A percentile compares a stretch with the other conserved stretches of the same genome.
phyloP scores from a whole-genome alignment of 2,329 filamentous ascomycete genomes.

The Claviceps sp. region DNA sequence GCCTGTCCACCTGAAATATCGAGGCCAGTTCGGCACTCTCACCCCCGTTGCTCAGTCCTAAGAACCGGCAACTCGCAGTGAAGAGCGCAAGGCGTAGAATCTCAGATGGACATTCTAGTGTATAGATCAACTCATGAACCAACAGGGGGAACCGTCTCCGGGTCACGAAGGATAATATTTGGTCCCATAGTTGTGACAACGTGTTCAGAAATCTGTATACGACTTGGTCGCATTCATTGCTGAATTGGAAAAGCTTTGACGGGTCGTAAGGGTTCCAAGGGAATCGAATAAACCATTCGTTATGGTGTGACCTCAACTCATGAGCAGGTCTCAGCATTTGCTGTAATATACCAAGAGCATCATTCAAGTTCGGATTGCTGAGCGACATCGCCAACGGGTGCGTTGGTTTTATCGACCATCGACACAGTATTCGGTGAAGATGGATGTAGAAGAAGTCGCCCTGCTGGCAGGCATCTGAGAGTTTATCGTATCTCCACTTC shows the following conservation, averaged over 20 bases:
- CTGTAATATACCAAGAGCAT: slow-evolving; percentile 9
- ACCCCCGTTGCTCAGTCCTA: slow-evolving; percentile 6
- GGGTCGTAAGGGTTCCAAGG: neutral
- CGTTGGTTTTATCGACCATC: slow-evolving; percentile 31
- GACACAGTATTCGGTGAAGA: slow-evolving; percentile 52
- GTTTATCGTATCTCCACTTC: slow-evolving; percentile 35
- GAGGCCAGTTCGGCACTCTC: neutral
- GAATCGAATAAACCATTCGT: slow-evolving; percentile 1
- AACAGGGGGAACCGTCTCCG: slow-evolving; percentile 16
- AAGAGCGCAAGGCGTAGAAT: slow-evolving; percentile 16
- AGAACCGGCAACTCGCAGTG: slow-evolving; percentile 14
- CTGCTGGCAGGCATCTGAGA: slow-evolving; percentile 40
- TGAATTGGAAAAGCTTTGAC: neutral
- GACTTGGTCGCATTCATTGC: neutral
- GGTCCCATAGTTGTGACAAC: slow-evolving; percentile 13
- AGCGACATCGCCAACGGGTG: slow-evolving; percentile 12
- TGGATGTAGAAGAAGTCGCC: slow-evolving; percentile 51
- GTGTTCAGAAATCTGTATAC: slow-evolving; percentile 13
- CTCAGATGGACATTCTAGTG: slow-evolving; percentile 15
- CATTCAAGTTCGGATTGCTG: slow-evolving; percentile 8
- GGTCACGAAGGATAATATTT: slow-evolving; percentile 5
- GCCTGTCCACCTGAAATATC: neutral
- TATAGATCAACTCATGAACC: slow-evolving; percentile 12
- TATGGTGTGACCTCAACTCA: neutral
- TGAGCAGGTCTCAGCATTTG: neutral